Base-by-base conservation (phyloP, 169 alveolate genomes). In the Eimeria brunetti region DNA sequence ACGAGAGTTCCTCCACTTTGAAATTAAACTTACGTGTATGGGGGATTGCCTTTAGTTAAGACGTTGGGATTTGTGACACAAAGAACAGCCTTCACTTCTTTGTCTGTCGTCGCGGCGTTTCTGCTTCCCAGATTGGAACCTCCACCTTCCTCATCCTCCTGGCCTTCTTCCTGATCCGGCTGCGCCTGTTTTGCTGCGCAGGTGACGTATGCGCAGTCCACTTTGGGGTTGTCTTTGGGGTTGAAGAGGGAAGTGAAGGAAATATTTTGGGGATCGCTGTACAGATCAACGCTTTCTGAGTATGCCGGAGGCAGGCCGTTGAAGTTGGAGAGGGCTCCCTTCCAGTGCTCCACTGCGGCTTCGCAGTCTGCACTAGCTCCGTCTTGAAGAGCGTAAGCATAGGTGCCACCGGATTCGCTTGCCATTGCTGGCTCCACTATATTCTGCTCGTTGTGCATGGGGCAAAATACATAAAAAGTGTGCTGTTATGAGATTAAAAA, bases 71-170 rank as follows among this genome's bases (percentile, higher is more conserved):
- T 9, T 20, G 86, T 41, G 64, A 76, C 62, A 44, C 86, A 41
- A 49, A 76, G 64, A 76, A 76, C 64, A 20, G 86, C 86, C 14
- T 76, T 76, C 64, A 76, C 6, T 24, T 22, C 86, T n/a, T 44
- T 16, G 30, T 16, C 69, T 60, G 69, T 41, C 8, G 46, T 41
- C 46, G 46, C 46, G 4, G 46, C 46, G 4, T 41, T 41, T 41
- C 46, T 41, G 46, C 46, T 4, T 41, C 4, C 46, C 46, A 41
- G 8, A 41, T 41, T 1, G 8, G 46, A 4, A 41, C 46, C 46
- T 41, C 46, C 46, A 41, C 8, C 46, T 4, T 41, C 46, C 1
- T 41, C 46, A 4, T 41, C 46, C 4, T 41, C 46, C 46, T 2
- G 46, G 4, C 4, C 46, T 2, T 41, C 46, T 41, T 4, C 46